phyloP scores from a whole-genome alignment of 345 rosid species.

The Eucalyptus melliodora region DNA sequence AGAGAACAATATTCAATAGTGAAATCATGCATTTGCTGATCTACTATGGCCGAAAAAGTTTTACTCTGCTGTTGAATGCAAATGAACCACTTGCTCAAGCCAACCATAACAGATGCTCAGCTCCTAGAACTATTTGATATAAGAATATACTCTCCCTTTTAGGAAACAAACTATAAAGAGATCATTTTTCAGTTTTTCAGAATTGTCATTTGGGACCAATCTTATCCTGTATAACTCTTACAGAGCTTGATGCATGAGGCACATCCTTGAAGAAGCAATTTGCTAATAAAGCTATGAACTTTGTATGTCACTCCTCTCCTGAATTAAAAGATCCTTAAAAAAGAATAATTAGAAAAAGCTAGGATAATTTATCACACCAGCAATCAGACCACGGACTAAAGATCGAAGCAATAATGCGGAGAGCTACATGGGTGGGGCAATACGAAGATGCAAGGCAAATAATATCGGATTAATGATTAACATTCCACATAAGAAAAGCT shows the following conservation, averaged over 20 bases:
- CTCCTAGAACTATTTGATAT: neutral
- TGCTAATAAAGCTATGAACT: neutral
- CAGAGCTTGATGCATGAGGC: neutral
- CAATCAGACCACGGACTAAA: neutral
- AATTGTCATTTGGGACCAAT: neutral
- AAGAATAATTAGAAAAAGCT: neutral
- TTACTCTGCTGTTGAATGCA: neutral
- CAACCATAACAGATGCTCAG: neutral
- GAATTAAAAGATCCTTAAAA: neutral
- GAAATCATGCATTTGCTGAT: neutral
- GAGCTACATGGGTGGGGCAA: neutral
- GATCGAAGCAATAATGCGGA: neutral
- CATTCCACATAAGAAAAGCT: neutral
- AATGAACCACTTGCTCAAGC: neutral
- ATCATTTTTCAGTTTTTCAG: neutral
- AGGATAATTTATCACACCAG: neutral
- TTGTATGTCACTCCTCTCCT: neutral
- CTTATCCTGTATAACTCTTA: neutral
- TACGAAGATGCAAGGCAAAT: neutral
- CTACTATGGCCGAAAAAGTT: neutral
- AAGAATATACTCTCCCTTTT: neutral
- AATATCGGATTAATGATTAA: neutral
- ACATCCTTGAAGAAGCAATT: neutral
- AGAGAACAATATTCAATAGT: neutral
- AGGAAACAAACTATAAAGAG: neutral